These are phyloP conservation scores for Adansonia grandidieri DNA, from an alignment of 441 rosid species.

Conservation along the genomic window DNA sequence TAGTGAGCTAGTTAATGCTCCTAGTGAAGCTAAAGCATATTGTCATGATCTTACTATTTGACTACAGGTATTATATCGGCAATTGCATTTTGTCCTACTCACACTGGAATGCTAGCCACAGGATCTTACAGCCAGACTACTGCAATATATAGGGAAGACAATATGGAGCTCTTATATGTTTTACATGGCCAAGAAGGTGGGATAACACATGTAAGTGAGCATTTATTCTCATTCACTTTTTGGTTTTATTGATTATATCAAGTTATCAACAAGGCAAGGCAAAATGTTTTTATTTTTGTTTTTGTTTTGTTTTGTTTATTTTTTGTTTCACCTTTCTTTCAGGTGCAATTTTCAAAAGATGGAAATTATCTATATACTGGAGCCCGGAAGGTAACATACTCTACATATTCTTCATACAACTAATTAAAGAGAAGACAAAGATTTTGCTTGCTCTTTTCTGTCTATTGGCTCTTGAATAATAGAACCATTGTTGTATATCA, in stretches of 20 bases:
- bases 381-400: conserved; percentile 74
- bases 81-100: conserved; percentile 81
- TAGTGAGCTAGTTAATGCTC: conserved; percentile 25
- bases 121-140: conserved; percentile 89
- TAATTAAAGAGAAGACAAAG: neutral
- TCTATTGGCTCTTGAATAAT: conserved; percentile 4
- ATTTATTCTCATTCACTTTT: conserved; percentile 22
- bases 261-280: conserved; percentile 19
- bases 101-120: conserved; percentile 82
- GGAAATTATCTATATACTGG: conserved; percentile 92
- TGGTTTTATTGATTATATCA: conserved; percentile 22
- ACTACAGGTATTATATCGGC: conserved; percentile 78
- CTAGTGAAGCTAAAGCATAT: conserved; percentile 6
- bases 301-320: neutral
- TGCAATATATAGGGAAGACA: conserved; percentile 87
- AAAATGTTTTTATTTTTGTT: neutral
- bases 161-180: conserved; percentile 89
- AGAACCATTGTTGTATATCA: neutral
- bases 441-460: neutral
- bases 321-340: conserved; percentile 29
- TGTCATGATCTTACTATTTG: conserved; percentile 26
- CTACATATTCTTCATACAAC: conserved; percentile 10
- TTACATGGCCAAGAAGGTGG: conserved; percentile 98
- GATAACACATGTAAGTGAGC: conserved; percentile 78
- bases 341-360: conserved; percentile 94